A percentile compares a stretch with the other conserved stretches of the same genome.
phyloP scores from a whole-genome alignment of 305 asterid species.

The Rubia balearica region DNA sequence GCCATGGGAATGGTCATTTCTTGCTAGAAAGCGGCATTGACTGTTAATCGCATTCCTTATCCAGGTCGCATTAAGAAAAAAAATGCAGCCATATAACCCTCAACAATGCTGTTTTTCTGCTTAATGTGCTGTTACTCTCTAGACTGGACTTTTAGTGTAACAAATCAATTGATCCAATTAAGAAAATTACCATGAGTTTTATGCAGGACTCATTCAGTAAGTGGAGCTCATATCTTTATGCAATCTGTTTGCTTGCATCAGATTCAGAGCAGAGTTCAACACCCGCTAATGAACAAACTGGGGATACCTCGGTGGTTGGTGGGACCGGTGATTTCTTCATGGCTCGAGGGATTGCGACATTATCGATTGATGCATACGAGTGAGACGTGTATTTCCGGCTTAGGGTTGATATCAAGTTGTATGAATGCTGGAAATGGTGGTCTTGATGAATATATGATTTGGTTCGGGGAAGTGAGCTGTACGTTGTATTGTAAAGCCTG shows the following conservation, averaged over 20 bases:
- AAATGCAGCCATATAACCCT: conserved; percentile 26
- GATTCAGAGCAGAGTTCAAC: conserved; percentile 90
- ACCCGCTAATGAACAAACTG: conserved; percentile 55
- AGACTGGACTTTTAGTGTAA: background rate
- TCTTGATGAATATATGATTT: no score
- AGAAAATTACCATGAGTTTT: background rate
- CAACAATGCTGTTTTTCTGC: conserved; percentile 22
- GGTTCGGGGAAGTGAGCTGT: no score
- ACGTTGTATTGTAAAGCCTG: no score
- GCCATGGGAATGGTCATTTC: conserved; percentile 56
- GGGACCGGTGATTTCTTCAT: conserved; percentile 82
- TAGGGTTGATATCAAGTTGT: conserved; percentile 50
- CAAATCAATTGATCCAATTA: no score
- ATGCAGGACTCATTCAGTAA: conserved; percentile 69
- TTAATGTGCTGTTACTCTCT: conserved; percentile 6
- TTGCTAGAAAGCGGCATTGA: conserved; percentile 28
- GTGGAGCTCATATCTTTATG: conserved; percentile 92
- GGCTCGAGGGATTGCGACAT: conserved; percentile 64
- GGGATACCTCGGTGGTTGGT: conserved; percentile 68
- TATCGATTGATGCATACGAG: conserved; percentile 53
- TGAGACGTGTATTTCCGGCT: conserved; percentile 63
- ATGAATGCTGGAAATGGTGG: conserved; percentile 51
- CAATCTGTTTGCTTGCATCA: conserved; percentile 71
- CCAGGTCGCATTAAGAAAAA: conserved; percentile 25
- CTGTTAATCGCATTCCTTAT: conserved; percentile 28